These are phyloP conservation scores for Dactylellina drechsleri DNA, from an alignment of 2,329 filamentous ascomycete genomes.

Conservation along the genomic window DNA sequence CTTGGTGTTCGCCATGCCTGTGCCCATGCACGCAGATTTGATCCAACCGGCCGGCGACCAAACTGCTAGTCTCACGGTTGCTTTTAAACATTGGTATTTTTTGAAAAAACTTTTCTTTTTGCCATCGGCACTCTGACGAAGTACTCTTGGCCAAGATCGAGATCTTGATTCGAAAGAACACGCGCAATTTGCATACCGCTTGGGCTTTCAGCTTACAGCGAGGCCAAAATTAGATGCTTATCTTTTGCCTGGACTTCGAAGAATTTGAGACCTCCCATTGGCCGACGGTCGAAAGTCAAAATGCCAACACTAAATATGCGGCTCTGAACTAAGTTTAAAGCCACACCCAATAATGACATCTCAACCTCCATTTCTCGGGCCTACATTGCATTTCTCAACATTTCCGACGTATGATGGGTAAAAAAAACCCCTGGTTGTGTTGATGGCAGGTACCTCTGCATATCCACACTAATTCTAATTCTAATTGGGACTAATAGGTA, in stretches of 20 bases:
- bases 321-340: neutral
- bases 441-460: too few species aligned
- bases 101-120: too few species aligned
- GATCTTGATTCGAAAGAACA: constrained; percentile 35
- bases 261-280: neutral
- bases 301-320: neutral
- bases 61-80: neutral
- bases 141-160: constrained; percentile 22
- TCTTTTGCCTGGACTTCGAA: neutral
- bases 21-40: too few species aligned
- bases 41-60: neutral
- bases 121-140: neutral
- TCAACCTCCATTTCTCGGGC: too few species aligned
- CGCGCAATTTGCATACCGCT: constrained; percentile 38
- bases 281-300: neutral
- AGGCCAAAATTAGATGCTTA: constrained; percentile 21
- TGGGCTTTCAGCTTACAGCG: constrained; percentile 3
- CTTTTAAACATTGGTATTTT: too few species aligned
- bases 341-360: too few species aligned
- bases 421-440: too few species aligned
- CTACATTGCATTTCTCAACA: neutral
- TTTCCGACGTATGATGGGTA: too few species aligned
- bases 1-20: too few species aligned
- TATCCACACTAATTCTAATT: too few species aligned
- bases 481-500: too few species aligned